phyloP scores from a whole-genome alignment of 106 monocot genomes.

The Dendrobium nobile region DNA sequence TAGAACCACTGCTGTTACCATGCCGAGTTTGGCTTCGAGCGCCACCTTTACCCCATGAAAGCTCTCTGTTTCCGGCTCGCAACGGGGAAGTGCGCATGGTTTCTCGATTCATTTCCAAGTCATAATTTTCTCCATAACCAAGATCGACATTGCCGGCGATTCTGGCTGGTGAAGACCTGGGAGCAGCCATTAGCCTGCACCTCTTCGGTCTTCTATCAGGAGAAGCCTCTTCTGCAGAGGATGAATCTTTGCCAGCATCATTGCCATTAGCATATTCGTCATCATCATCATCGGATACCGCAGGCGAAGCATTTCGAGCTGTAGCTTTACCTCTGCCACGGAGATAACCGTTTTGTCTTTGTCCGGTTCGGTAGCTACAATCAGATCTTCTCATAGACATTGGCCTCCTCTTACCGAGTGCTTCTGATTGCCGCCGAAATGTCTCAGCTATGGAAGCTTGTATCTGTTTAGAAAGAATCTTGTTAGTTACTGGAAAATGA shows the following conservation, averaged over 20 bases:
- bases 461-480: conserved; percentile 31
- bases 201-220: conserved; percentile 70
- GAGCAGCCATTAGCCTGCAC: conserved; percentile 32
- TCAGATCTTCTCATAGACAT: conserved; percentile 44
- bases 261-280: conserved; percentile 56
- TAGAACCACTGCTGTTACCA: conserved; percentile 49
- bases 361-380: conserved; percentile 12
- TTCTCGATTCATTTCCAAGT: conserved; percentile 35
- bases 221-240: conserved; percentile 69
- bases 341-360: conserved; percentile 20
- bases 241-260: conserved; percentile 47
- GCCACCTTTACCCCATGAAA: conserved; percentile 89
- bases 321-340: conserved; percentile 40
- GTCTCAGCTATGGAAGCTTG: conserved; percentile 91
- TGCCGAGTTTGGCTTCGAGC: conserved; percentile 88
- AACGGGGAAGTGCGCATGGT: conserved; percentile 38
- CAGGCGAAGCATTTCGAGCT: conserved; percentile 18
- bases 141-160: conserved; percentile 22
- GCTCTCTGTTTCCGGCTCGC: conserved; percentile 51
- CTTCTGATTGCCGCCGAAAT: conserved; percentile 65
- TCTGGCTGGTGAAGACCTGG: conserved; percentile 57
- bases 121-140: conserved; percentile 44
- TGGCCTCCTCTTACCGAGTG: conserved; percentile 59
- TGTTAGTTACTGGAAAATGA: not conserved
- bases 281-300: conserved; percentile 68